Evolutionary conservation across 176 grass and related monocot genomes (phyloP).

Genomic region (Aegilops bicornis): DNA sequence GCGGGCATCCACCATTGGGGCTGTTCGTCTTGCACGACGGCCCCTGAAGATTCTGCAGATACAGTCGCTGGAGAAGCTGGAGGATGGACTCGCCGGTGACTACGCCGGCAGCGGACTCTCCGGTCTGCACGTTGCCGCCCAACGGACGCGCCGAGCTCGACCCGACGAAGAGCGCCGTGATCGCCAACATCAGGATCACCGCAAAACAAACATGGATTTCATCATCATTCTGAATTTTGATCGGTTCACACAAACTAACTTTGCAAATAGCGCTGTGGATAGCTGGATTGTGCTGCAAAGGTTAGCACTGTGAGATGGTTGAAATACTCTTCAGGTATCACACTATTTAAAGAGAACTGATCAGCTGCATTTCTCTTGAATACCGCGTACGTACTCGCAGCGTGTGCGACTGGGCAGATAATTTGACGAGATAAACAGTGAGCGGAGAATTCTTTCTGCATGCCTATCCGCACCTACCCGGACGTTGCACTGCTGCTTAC

Average conservation of each 20-base stretch:
- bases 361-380: background rate
- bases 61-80: constrained; percentile 29
- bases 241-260: background rate
- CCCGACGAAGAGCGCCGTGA: constrained; percentile 4
- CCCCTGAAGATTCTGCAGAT: constrained; percentile 37
- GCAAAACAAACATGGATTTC: background rate
- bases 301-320: background rate
- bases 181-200: background rate
- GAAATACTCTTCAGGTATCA: background rate
- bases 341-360: background rate
- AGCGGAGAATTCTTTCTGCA: background rate
- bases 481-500: background rate
- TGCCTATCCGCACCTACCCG: background rate
- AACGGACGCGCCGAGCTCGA: constrained; percentile 41
- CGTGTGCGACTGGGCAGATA: constrained; percentile 21
- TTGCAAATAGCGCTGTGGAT: background rate
- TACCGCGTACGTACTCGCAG: constrained; percentile 1
- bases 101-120: background rate
- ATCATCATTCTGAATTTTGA: background rate
- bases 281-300: background rate
- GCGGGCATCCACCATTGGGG: constrained; percentile 31
- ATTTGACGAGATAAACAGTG: background rate
- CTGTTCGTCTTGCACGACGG: constrained; percentile 36
- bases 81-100: constrained; percentile 24
- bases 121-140: background rate